phyloP scores from a whole-genome alignment of 306 rosid genomes.

The Corylus heterophylla region DNA sequence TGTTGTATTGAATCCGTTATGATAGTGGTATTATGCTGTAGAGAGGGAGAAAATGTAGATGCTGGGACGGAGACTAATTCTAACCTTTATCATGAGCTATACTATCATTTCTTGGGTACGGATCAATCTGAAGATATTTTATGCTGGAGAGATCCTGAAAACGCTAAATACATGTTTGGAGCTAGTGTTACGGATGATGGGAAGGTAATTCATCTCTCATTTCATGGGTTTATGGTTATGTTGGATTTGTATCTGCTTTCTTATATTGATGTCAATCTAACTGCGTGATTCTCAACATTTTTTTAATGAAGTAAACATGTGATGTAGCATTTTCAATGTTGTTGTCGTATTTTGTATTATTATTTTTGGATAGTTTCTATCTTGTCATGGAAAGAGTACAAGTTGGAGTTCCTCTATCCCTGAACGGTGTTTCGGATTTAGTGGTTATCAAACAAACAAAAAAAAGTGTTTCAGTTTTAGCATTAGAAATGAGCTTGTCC shows the following conservation, averaged over 20 bases:
- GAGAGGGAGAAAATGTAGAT: conserved; percentile 64
- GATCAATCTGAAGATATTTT: conserved; percentile 83
- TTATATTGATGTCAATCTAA: not conserved
- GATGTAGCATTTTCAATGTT: not conserved
- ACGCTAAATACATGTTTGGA: conserved; percentile 68
- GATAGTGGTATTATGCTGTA: conserved; percentile 34
- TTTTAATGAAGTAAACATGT: not conserved
- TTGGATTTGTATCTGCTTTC: not conserved
- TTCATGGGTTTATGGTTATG: conserved; percentile 19
- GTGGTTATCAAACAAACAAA: too few species aligned
- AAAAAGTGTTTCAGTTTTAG: not conserved
- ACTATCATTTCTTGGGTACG: conserved; percentile 81
- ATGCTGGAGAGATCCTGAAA: conserved; percentile 83
- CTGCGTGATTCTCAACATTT: not conserved
- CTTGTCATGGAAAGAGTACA: not conserved
- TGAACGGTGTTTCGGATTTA: not conserved
- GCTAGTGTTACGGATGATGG: conserved; percentile 75
- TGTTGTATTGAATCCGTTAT: conserved; percentile 17
- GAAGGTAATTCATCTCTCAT: conserved; percentile 48
- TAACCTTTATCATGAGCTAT: conserved; percentile 74
- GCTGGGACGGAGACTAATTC: conserved; percentile 88
- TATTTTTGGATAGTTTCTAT: not conserved
- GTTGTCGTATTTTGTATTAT: not conserved
- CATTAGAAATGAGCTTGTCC: conserved; percentile 2
- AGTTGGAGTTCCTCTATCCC: not conserved